Conservation (phyloP, 306 rosid genomes). For the Luffa aegyptiaca region DNA sequence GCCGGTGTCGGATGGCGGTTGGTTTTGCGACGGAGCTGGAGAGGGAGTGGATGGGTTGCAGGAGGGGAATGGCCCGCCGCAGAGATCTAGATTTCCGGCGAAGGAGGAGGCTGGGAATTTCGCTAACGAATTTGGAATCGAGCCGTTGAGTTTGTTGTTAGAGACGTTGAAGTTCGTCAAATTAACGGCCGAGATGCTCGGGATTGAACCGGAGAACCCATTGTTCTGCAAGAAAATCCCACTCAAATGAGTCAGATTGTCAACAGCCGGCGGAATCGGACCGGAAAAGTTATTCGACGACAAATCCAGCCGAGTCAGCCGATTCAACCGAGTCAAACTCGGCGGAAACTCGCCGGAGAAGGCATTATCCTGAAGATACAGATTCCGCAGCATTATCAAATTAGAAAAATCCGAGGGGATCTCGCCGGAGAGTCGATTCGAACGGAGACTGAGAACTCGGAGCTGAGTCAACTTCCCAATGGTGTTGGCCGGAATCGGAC, state of each 20-base stretch:
- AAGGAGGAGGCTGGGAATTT: constrained; percentile 43
- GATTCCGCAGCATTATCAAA: constrained; percentile 43
- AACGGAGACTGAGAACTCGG: constrained; percentile 77
- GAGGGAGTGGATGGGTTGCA: constrained; percentile 62
- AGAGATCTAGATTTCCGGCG: constrained; percentile 64
- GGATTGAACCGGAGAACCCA: constrained; percentile 50
- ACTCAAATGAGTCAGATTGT: constrained; percentile 55
- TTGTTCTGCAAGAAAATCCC: constrained; percentile 57
- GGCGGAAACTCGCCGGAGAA: constrained; percentile 59
- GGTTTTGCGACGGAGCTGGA: constrained; percentile 39
- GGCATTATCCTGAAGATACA: constrained; percentile 54
- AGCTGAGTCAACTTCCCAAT: constrained; percentile 51
- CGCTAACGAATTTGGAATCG: constrained; percentile 45
- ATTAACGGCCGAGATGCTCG: constrained; percentile 19
- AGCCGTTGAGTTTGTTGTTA: constrained; percentile 70
- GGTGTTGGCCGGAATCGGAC: constrained; percentile 57
- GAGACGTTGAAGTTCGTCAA: constrained; percentile 46
- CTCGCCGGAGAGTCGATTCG: constrained; percentile 60
- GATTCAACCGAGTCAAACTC: constrained; percentile 32
- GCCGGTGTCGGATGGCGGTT: not conserved
- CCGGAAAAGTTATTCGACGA: constrained; percentile 67
- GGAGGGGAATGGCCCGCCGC: constrained; percentile 51
- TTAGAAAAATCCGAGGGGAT: constrained; percentile 69
- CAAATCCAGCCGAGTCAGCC: constrained; percentile 63
- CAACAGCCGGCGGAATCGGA: constrained; percentile 49